Base-by-base conservation (phyloP, 768 basidiomycete species). In the Dacryopinax primogenitus region DNA sequence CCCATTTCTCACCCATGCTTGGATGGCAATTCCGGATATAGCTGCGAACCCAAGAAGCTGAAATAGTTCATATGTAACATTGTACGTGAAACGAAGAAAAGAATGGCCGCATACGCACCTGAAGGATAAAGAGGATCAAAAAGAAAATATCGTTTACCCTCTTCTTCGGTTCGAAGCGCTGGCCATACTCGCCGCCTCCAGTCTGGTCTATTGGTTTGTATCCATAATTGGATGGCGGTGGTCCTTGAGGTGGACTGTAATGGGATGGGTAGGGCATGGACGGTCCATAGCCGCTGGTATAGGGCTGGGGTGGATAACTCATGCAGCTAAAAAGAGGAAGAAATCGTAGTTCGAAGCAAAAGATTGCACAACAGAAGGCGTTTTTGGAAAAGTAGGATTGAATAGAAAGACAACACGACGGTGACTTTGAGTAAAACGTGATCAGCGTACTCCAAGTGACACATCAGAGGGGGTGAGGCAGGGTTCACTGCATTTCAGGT, bases 71-170 rank as follows among this genome's bases (percentile, higher is more conserved):
- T 32, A 28, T 33, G 15, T 35, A 18, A 21, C 39, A 28, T 32
- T 33, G 16, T 18, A 33, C 18, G 51, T 13, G 37, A 18, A n/a
- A 9, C 3, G 61, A 37, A 16, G 65, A 7, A 37, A 37, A 13
- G 47, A 63, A 39, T 28, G n/a, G 1, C 12, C 21, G 2, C n/a
- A 11, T n/a, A 66, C 74, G 36, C 64, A 89, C 85, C 76, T 87
- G 84, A 0, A 84, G 76, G n/a, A 91, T 73, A 75, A 88, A 92
- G 35, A 90, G 71, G 6, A 88, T 71, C 15, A 90, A 76, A 72
- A 88, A 84, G 62, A 88, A 76, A 1, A 84, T 83, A 73, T 91
- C 89, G 65, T 90, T 88, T 33, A 89, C 75, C 66, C 77, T 80
- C 70, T 82, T 86, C 76, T 84, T 86, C 3, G 76, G 76, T 30